phyloP scores from a whole-genome alignment of 2,329 filamentous ascomycete species.

The Ascochyta koolunga region DNA sequence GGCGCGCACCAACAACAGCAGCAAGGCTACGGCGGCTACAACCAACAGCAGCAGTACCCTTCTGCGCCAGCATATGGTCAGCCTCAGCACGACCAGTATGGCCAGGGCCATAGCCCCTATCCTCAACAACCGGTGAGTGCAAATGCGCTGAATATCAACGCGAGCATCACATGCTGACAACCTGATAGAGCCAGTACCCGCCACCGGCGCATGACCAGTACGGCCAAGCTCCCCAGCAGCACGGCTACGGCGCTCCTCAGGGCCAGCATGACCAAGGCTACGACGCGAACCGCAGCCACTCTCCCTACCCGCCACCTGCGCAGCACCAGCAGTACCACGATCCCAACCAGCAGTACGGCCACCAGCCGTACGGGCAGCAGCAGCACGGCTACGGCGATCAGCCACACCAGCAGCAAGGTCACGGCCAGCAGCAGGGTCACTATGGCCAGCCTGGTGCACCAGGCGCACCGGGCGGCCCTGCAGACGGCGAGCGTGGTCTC shows the following conservation, averaged over 20 bases:
- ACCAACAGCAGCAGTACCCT: slow-evolving; percentile 31
- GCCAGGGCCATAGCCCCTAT: slow-evolving; percentile 37
- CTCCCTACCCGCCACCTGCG: slow-evolving; percentile 42
- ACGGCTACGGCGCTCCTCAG: slow-evolving; percentile 39
- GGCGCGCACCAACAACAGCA: slow-evolving; percentile 37
- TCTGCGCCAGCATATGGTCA: slow-evolving; percentile 28
- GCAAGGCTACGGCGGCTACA: slow-evolving; percentile 32
- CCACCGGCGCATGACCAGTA: slow-evolving; percentile 39
- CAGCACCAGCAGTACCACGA: slow-evolving; percentile 35
- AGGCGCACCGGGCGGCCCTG: slow-evolving; percentile 38
- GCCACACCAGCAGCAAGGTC: slow-evolving; percentile 36
- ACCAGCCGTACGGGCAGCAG: slow-evolving; percentile 25
- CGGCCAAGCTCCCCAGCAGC: slow-evolving; percentile 29
- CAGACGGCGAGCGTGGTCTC: slow-evolving; percentile 62
- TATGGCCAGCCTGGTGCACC: slow-evolving; percentile 50
- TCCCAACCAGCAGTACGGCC: slow-evolving; percentile 29
- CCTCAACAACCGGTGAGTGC: slow-evolving; percentile 33
- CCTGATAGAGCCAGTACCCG: slow-evolving; percentile 34
- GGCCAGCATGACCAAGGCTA: slow-evolving; percentile 42
- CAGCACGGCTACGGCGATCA: slow-evolving; percentile 34
- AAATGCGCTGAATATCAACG: not conserved
- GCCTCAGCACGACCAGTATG: slow-evolving; percentile 37
- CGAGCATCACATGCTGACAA: slow-evolving; percentile 18
- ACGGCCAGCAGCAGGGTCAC: slow-evolving; percentile 21
- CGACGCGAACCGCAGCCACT: slow-evolving; percentile 45